These are phyloP conservation scores for Carpinus viminea DNA, from an alignment of 306 rosid genomes.

Conservation along the genomic window DNA sequence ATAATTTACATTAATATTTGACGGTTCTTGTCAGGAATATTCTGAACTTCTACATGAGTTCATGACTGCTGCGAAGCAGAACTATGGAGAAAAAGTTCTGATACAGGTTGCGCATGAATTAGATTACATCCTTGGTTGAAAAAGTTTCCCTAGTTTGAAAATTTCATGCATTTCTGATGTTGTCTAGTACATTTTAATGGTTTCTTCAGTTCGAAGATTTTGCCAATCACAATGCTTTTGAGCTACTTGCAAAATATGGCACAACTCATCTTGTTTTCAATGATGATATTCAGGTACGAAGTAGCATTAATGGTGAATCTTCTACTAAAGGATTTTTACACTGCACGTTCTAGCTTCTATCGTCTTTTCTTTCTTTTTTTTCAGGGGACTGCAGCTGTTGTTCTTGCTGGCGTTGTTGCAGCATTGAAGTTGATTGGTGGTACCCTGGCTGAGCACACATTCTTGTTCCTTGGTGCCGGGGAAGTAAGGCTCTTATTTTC, in stretches of 20 bases:
- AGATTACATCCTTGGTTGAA: conserved; percentile 20
- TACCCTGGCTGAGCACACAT: conserved; percentile 66
- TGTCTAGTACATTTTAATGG: conserved; percentile 32
- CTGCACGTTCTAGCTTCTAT: conserved; percentile 6
- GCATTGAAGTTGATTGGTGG: conserved; percentile 83
- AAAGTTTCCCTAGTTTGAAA: conserved; percentile 9
- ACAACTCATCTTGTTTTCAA: conserved; percentile 89
- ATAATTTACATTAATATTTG: conserved; percentile 17
- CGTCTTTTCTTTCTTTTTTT: conserved; percentile 27
- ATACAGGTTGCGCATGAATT: conserved; percentile 58
- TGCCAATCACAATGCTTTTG: conserved; percentile 99
- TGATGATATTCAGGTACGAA: conserved; percentile 85
- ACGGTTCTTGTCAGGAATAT: conserved; percentile 66
- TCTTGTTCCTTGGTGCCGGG: conserved; percentile 98
- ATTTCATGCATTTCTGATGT: conserved; percentile 15
- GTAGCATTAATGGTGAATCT: background rate
- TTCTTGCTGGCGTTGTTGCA: conserved; percentile 89
- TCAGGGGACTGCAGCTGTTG: conserved; percentile 96
- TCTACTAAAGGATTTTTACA: conserved; percentile 4
- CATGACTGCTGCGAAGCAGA: conserved; percentile 95
- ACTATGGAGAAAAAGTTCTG: conserved; percentile 91
- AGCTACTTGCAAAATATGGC: conserved; percentile 80
- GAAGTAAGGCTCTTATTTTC: conserved; percentile 50
- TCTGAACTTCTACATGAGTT: conserved; percentile 82
- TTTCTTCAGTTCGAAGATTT: conserved; percentile 89